phyloP scores from a whole-genome alignment of 148 eudicot species.

The Agrostemma githago region DNA sequence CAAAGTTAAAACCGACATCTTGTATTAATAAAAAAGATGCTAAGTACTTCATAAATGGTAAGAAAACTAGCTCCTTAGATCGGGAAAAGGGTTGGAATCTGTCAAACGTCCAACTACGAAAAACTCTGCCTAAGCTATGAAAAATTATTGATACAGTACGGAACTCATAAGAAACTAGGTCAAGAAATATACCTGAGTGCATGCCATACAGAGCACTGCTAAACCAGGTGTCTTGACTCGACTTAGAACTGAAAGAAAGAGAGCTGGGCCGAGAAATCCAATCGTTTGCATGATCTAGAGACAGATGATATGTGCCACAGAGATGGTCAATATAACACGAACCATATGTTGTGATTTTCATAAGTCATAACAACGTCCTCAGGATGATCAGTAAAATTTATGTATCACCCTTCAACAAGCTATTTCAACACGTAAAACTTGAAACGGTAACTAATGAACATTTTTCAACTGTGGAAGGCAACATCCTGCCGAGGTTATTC shows the following conservation, averaged over 20 bases:
- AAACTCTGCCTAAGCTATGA: too few species aligned
- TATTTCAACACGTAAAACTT: not conserved
- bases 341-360: not conserved
- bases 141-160: not conserved
- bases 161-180: not conserved
- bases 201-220: conserved; percentile 95
- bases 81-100: too few species aligned
- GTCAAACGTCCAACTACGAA: too few species aligned
- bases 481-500: not conserved
- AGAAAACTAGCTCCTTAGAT: too few species aligned
- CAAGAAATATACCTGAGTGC: conserved; percentile 71
- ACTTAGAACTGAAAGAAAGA: conserved; percentile 80
- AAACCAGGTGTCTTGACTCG: conserved; percentile 73
- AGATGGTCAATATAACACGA: not conserved
- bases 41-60: too few species aligned
- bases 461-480: not conserved
- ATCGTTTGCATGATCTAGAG: conserved; percentile 94
- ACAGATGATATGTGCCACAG: conserved; percentile 1
- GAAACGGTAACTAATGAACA: not conserved
- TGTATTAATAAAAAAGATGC: too few species aligned
- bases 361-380: not conserved
- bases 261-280: conserved; percentile 96
- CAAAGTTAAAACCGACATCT: too few species aligned
- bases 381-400: too few species aligned
- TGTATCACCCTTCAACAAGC: too few species aligned